These are phyloP conservation scores for Millerozyma miso DNA, from an alignment of 805 yeast species.

Conservation along the genomic window DNA sequence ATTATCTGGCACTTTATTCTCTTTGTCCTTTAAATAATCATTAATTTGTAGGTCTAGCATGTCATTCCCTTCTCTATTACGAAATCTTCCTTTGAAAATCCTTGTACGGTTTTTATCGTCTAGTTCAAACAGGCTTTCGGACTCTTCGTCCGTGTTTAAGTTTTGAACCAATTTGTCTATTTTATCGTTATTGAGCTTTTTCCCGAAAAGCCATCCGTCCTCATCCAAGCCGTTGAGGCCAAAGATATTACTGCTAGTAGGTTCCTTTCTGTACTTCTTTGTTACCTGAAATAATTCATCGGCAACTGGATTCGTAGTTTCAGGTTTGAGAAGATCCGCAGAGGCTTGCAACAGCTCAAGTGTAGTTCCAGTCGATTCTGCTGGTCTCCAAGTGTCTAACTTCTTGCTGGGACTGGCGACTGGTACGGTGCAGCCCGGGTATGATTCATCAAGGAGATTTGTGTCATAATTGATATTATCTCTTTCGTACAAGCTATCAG, in stretches of 20 bases:
- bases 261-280: slow-evolving; percentile 12
- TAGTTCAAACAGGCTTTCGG: slow-evolving; percentile 22
- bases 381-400: not conserved
- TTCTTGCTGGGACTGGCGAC: slow-evolving; percentile 4
- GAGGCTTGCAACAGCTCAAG: slow-evolving; percentile 3
- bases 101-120: slow-evolving; percentile 34
- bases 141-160: slow-evolving; percentile 24
- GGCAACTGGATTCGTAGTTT: slow-evolving; percentile 13
- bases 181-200: slow-evolving; percentile 29
- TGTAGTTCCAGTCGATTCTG: not conserved
- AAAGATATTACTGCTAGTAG: slow-evolving; percentile 4
- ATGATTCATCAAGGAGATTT: not conserved
- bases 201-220: slow-evolving; percentile 14
- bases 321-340: slow-evolving; percentile 10
- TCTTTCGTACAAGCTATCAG: slow-evolving; percentile 1
- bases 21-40: slow-evolving; percentile 26
- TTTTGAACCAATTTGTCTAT: slow-evolving; percentile 33
- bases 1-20: slow-evolving; percentile 23
- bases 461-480: not conserved
- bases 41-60: slow-evolving; percentile 32
- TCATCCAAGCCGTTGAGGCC: slow-evolving; percentile 10
- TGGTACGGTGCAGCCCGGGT: not conserved
- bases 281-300: slow-evolving; percentile 33
- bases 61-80: slow-evolving; percentile 11
- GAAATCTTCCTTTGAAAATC: slow-evolving; percentile 32